A percentile compares a stretch with the other conserved stretches of the same genome.
Evolutionary conservation across 2,329 filamentous ascomycete genomes (phyloP).

Genomic region (Fusarium penzigii): DNA sequence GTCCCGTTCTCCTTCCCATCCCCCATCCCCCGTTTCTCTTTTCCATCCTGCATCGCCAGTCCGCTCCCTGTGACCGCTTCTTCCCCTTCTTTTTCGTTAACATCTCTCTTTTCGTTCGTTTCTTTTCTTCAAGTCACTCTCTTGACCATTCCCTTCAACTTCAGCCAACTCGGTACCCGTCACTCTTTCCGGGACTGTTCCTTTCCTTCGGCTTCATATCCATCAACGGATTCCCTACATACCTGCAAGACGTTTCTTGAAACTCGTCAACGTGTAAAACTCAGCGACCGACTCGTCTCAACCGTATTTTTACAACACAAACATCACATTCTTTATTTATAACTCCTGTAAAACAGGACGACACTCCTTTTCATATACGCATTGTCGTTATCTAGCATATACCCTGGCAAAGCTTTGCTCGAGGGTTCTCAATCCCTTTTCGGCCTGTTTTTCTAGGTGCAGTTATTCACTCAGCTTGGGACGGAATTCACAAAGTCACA

Average conservation of each 20-base stretch:
- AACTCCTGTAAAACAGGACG: conserved; percentile 27
- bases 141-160: conserved; percentile 40
- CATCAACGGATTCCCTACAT: conserved; percentile 23
- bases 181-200: conserved; percentile 54
- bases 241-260: conserved; percentile 16
- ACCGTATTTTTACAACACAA: conserved; percentile 8
- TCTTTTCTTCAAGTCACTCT: conserved; percentile 54
- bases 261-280: conserved; percentile 24
- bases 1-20: too few relatives aligned
- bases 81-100: conserved; percentile 39
- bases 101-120: conserved; percentile 45
- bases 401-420: conserved; percentile 20
- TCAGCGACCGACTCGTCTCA: conserved; percentile 15
- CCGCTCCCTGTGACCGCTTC: conserved; percentile 41
- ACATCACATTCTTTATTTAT: conserved; percentile 18
- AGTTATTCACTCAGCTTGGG: conserved; percentile 2
- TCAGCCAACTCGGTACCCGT: conserved; percentile 46
- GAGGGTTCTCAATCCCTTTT: conserved; percentile 8
- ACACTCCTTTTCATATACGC: conserved; percentile 32
- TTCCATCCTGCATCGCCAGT: conserved; percentile 35
- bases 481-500: not conserved
- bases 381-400: conserved; percentile 23
- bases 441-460: conserved; percentile 10
- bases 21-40: conserved; percentile 38
- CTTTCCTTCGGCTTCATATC: conserved; percentile 41